Evolutionary conservation across 495 filamentous ascomycete genomes (phyloP), one percentile per base, ranked within the genome.

Genomic region (Penicillium paxilli): DNA sequence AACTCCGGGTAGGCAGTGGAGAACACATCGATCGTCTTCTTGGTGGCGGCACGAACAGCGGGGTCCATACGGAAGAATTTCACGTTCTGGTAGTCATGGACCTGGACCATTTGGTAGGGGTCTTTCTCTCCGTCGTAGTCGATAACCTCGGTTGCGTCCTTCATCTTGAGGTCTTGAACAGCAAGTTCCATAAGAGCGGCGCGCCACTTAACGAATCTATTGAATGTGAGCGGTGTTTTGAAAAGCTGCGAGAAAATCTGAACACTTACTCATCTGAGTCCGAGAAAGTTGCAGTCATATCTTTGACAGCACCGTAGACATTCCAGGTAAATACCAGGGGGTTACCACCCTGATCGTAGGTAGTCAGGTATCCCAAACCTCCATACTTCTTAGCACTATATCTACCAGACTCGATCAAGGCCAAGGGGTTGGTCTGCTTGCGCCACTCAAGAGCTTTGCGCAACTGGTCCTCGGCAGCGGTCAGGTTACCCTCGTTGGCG

Each of bases 61-160:
- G 87, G 80, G 47, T 89, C 83, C 66, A 85, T 79, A 20, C 88
- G 85, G 38, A 96, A 75, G 78, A 96, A 96, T 58, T 81, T 86
- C 62, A 96, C 82, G 45, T 82, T 83, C 55, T 88, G 75, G 78
- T 95, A 96, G 74, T 96, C 92, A 75, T 96, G 92, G 5, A 96
- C 84, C 70, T 96, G 91, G 55, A 88, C 79, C 66, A 91, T 89
- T 73, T 91, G 86, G 72, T 96, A 94, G 2, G 88, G 89, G 66
- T 96, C 92, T 16, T 58, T 55, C 40, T 78, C 71, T 55, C 81
- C 79, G 46, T 84, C 81, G 55, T 90, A 87, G 1, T 88, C 86
- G 58, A 96, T 92, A 23, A 86, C 81, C 49, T 77, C 71, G 16
- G 83, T 89, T 19, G 87, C 87, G 14, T 80, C 75, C 11, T 73